These are phyloP conservation scores for Aspergillus bridgeri DNA, from an alignment of 495 filamentous ascomycete species.

Conservation along the genomic window DNA sequence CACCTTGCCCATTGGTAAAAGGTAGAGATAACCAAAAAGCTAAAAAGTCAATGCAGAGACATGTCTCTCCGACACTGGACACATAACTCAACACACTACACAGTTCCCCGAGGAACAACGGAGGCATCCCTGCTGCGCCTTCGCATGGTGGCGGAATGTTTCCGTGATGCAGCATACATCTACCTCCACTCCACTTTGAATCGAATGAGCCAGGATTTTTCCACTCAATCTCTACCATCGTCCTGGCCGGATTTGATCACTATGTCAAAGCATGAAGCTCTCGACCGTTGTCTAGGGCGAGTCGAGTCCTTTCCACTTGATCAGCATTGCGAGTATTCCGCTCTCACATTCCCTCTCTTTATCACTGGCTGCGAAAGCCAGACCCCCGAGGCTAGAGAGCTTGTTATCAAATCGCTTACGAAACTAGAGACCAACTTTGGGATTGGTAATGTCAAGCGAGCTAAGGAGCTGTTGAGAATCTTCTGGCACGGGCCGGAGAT, in stretches of 20 bases:
- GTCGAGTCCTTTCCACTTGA: conserved; percentile 31
- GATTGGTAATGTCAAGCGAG: conserved; percentile 41
- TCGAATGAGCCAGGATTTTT: conserved; percentile 20
- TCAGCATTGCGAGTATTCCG: conserved; percentile 42
- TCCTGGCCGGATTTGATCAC: conserved; percentile 21
- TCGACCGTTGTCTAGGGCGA: conserved; percentile 28
- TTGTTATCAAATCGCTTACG: conserved; percentile 27
- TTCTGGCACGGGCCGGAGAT: conserved; percentile 29
- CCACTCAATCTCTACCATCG: not conserved
- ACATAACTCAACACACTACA: conserved; percentile 26
- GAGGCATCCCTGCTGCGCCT: conserved; percentile 32
- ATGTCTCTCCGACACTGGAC: conserved; percentile 37
- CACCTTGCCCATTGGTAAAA: not conserved
- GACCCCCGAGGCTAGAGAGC: conserved; percentile 19
- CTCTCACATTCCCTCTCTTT: conserved; percentile 43
- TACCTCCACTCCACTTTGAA: conserved; percentile 43
- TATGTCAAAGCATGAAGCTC: conserved; percentile 27
- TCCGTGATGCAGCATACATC: conserved; percentile 42
- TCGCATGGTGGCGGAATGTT: conserved; percentile 43
- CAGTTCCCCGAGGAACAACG: conserved; percentile 34
- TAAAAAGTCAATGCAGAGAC: conserved; percentile 24
- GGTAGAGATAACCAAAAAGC: not conserved
- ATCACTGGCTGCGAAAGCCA: conserved; percentile 39
- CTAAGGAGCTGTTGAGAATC: conserved; percentile 35
- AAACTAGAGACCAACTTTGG: conserved; percentile 41